Conservation (phyloP, 225 moss, liverwort and hornwort species). For the Physcomitrellopsis africana region DNA sequence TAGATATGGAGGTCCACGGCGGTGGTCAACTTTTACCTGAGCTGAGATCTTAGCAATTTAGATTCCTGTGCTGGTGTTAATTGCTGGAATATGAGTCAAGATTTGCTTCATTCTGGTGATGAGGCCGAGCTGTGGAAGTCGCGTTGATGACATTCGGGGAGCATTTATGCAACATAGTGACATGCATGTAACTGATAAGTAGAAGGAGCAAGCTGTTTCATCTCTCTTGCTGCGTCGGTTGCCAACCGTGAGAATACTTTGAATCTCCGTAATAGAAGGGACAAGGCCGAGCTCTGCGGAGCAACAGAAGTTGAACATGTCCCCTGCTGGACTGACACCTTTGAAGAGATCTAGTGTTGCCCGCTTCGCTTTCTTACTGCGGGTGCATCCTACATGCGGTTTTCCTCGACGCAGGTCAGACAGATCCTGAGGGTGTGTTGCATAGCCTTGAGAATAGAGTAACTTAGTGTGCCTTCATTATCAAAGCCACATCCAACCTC, state of each 20-base stretch:
- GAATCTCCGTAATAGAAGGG: constrained; percentile 27
- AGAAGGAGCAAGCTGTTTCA: too few relatives aligned
- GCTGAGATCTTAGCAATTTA: too few relatives aligned
- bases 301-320: constrained; percentile 15
- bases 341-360: constrained; percentile 6
- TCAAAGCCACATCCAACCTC: background rate
- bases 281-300: constrained; percentile 19
- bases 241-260: constrained; percentile 25
- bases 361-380: background rate
- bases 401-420: constrained; percentile 13
- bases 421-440: background rate
- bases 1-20: too few relatives aligned
- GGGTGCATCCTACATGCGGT: constrained; percentile 11
- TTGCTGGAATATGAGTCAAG: too few relatives aligned
- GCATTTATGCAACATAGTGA: too few relatives aligned
- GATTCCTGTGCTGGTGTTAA: too few relatives aligned
- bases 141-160: too few relatives aligned
- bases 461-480: background rate
- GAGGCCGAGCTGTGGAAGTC: too few relatives aligned
- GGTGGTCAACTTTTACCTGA: too few relatives aligned
- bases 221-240: constrained; percentile 31
- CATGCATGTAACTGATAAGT: too few relatives aligned
- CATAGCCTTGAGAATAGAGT: background rate
- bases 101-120: too few relatives aligned
- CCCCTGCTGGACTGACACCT: constrained; percentile 24